Percentiles rank a stretch among this genome's conserved stretches.
Evolutionary conservation across 345 rosid species (phyloP).

Genomic region (Microthlaspi erraticum): DNA sequence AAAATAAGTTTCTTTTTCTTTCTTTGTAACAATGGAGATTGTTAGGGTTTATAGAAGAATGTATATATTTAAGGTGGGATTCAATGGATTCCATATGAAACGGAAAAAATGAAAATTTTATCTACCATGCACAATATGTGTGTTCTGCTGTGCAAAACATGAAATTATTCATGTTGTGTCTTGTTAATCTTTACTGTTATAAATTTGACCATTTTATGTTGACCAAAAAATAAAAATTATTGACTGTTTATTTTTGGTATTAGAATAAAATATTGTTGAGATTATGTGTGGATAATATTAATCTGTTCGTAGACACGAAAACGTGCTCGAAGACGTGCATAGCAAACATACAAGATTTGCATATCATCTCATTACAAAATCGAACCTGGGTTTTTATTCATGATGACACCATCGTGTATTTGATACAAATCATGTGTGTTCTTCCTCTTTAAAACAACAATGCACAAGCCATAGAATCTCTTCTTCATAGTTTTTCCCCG

Average conservation of each 20-base stretch:
- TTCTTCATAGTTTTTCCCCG: not conserved
- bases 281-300: constrained; percentile 11
- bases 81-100: constrained; percentile 36
- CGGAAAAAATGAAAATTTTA: not conserved
- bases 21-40: constrained; percentile 9
- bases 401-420: constrained; percentile 11
- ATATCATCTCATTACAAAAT: constrained; percentile 18
- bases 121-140: constrained; percentile 52
- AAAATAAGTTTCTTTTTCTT: constrained; percentile 39
- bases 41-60: constrained; percentile 10
- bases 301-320: constrained; percentile 28
- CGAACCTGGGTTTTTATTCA: not conserved
- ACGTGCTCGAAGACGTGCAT: constrained; percentile 43
- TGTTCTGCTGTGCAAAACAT: constrained; percentile 42
- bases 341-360: constrained; percentile 33
- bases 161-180: constrained; percentile 40
- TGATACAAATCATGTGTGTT: constrained; percentile 14
- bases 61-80: constrained; percentile 41
- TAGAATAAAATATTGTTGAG: not conserved
- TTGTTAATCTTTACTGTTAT: constrained; percentile 3
- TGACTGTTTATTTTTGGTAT: not conserved
- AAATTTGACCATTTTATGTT: constrained; percentile 9
- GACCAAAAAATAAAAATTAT: not conserved
- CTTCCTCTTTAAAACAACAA: constrained; percentile 4
- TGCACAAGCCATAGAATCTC: constrained; percentile 23